phyloP scores from a whole-genome alignment of 2,329 filamentous ascomycete species.

The Ceratocystis eucalypticola region DNA sequence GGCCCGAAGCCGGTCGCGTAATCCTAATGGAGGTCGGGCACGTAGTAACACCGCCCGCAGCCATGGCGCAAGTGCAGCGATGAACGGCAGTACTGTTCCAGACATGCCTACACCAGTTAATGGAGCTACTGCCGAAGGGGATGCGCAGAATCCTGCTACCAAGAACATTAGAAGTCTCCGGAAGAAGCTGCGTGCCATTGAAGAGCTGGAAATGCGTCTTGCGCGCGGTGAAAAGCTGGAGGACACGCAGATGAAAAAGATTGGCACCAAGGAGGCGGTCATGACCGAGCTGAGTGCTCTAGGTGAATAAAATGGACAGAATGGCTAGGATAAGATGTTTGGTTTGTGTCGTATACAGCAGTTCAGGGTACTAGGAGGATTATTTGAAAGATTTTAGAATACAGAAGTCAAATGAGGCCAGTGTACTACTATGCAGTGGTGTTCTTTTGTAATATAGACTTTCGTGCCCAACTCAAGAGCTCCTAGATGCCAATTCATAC shows the following conservation, averaged over 20 bases:
- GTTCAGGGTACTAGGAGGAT: not conserved
- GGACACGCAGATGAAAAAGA: constrained; percentile 98
- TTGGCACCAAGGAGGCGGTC: constrained; percentile 72
- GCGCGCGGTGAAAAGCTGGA: constrained; percentile 93
- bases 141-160: constrained; percentile 54
- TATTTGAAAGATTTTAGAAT: too few relatives aligned
- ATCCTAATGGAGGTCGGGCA: constrained; percentile 32
- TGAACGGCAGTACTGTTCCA: not conserved
- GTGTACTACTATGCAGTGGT: too few relatives aligned
- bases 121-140: constrained; percentile 32
- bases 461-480: too few relatives aligned
- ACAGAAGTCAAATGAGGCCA: too few relatives aligned
- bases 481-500: too few relatives aligned
- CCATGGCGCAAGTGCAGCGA: constrained; percentile 17
- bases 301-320: constrained; percentile 24
- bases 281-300: constrained; percentile 65
- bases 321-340: not conserved
- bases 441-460: too few relatives aligned
- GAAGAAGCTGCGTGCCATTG: constrained; percentile 96
- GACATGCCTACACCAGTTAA: constrained; percentile 22
- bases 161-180: constrained; percentile 90
- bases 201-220: constrained; percentile 93
- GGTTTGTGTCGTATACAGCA: not conserved
- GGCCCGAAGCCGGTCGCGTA: constrained; percentile 41
- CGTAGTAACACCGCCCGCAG: constrained; percentile 39